Evolutionary conservation across 2,329 filamentous ascomycete genomes (phyloP), one percentile per base, ranked within the genome.

Genomic region (Fusarium denticulatum): DNA sequence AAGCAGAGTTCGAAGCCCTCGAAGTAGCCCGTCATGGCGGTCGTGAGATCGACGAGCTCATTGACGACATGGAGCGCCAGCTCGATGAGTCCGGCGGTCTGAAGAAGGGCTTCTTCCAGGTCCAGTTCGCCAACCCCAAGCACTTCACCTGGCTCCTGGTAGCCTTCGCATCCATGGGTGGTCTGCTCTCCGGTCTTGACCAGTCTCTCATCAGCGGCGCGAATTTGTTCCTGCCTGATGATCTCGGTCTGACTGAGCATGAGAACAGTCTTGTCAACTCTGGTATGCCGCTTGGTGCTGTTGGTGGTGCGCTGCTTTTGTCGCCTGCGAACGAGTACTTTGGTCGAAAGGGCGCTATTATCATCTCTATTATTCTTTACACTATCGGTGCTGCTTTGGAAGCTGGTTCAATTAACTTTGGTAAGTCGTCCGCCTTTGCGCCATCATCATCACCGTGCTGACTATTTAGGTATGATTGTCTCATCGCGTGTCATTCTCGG

Each of bases 121-220:
- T 92, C 47, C 82, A 88, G 40, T 90, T 93, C 26, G 56, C 67
- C 57, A 87, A 92, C 79, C 90, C 91, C 0, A 88, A 90, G 77
- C 78, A 82, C 62, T 94, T 93, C 79, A 94, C 91, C 32, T 92
- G 87, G 84, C 82, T 92, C 22, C 85, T 93, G 20, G 90, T 93
- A 49, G 89, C 86, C 3, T 94, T 94, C 75, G 92, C 92, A n/a
- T 92, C 90, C 22, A 92, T 94, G 90, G 92, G 92, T 56, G 92
- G 92, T 79, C 83, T 94, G 28, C 87, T 94, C 1, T 93, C 90
- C 4, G 92, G 92, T 68, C 85, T 94, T 26, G 92, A 94, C 77
- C 92, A 94, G 81, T 92, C 89, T 50, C 84, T 94, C 63, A 94
- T 94, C 76, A 91, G 88, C 18, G 92, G 92, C 59, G 92, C 92